A percentile compares a stretch with the other conserved stretches of the same genome.
These are phyloP conservation scores for Oxyria digyna DNA, from an alignment of 148 eudicot species.

Conservation along the genomic window DNA sequence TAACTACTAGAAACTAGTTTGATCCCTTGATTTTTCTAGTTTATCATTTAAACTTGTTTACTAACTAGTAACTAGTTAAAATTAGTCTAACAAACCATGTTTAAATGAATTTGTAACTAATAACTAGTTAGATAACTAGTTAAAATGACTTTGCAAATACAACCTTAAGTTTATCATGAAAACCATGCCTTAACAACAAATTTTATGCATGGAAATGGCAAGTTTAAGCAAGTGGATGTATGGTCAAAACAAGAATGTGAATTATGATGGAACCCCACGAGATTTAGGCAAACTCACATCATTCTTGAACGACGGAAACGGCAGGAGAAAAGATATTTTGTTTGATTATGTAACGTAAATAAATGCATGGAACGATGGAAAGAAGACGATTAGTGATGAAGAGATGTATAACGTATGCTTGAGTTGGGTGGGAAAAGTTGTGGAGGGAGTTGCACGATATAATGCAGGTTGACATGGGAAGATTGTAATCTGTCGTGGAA, in stretches of 20 bases:
- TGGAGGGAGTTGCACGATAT: not conserved
- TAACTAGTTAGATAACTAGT: no score
- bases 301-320: not conserved
- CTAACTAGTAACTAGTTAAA: no score
- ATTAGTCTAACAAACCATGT: no score
- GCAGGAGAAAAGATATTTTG: not conserved
- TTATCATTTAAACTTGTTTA: no score
- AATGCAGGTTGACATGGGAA: not conserved
- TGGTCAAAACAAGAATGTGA: constrained; percentile 1
- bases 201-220: not conserved
- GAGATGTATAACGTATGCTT: not conserved
- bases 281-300: not conserved
- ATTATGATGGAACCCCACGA: not conserved
- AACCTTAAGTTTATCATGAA: no score
- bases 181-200: no score
- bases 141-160: no score
- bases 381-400: not conserved
- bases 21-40: no score
- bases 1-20: no score
- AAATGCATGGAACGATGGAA: not conserved
- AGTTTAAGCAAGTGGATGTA: no score
- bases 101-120: no score
- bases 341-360: not conserved
- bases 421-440: not conserved
- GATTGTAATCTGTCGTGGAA: not conserved